Conservation (phyloP, 2,329 filamentous ascomycete genomes). For the Exophiala aquamarina region DNA sequence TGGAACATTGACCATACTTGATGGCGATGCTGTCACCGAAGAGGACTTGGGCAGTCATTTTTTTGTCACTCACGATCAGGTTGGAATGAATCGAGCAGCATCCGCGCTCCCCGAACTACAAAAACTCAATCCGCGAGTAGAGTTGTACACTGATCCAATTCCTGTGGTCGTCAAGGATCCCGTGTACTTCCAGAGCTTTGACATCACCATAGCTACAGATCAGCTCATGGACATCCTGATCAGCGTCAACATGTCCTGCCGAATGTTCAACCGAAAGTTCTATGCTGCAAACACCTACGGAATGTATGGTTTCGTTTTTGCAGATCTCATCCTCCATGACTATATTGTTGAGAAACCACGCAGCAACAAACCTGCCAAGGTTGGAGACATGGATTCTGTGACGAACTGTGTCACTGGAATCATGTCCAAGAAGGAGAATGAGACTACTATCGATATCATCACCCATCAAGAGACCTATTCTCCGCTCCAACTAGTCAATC, state of each 20-base stretch:
- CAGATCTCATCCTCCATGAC: slow-evolving; percentile 85
- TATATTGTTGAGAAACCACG: slow-evolving; percentile 85
- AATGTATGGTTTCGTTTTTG: slow-evolving; percentile 92
- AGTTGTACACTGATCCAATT: slow-evolving; percentile 67
- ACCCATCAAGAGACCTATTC: slow-evolving; percentile 91
- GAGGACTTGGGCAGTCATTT: slow-evolving; percentile 81
- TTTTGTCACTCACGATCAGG: slow-evolving; percentile 69
- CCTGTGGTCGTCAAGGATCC: slow-evolving; percentile 67
- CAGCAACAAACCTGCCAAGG: slow-evolving; percentile 67
- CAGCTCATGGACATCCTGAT: slow-evolving; percentile 72
- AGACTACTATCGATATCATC: slow-evolving; percentile 77
- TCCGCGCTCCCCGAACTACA: slow-evolving; percentile 76
- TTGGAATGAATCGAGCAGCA: slow-evolving; percentile 81
- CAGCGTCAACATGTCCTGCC: slow-evolving; percentile 81
- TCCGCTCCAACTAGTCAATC: slow-evolving; percentile 81
- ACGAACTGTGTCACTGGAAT: slow-evolving; percentile 75
- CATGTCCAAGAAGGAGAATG: slow-evolving; percentile 65
- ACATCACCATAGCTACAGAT: slow-evolving; percentile 88
- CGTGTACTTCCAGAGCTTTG: slow-evolving; percentile 75
- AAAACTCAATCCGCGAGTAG: slow-evolving; percentile 86
- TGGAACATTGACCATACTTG: slow-evolving; percentile 83
- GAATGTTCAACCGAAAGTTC: slow-evolving; percentile 75
- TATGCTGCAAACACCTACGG: slow-evolving; percentile 88
- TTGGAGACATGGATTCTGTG: slow-evolving; percentile 64
- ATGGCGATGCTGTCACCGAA: slow-evolving; percentile 72